A percentile compares a stretch with the other conserved stretches of the same genome.
phyloP scores from a whole-genome alignment of 2,329 filamentous ascomycete genomes.

The Scedosporium boydii region DNA sequence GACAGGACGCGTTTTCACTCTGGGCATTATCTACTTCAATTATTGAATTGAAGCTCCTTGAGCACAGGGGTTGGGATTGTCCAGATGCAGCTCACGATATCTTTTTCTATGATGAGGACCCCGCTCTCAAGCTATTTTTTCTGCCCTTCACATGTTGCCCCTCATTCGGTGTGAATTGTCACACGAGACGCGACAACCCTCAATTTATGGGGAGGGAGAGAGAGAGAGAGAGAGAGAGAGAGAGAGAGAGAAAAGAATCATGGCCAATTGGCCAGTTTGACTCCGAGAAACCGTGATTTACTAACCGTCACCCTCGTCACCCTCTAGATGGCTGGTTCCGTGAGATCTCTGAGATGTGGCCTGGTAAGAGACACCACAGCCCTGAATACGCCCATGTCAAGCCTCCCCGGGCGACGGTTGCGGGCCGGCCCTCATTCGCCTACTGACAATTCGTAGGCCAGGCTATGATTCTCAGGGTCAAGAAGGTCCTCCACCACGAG shows the following conservation, averaged over 20 bases:
- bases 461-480: constrained; percentile 96
- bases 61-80: neutral
- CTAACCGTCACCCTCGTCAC: neutral
- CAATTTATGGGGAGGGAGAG: no score
- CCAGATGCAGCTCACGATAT: neutral
- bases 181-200: neutral
- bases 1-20: neutral
- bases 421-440: neutral
- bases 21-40: neutral
- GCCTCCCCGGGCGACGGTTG: constrained; percentile 6
- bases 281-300: neutral
- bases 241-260: neutral
- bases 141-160: neutral
- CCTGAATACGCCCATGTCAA: constrained; percentile 2
- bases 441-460: constrained; percentile 48
- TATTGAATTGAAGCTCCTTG: neutral
- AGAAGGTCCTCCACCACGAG: constrained; percentile 97
- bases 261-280: neutral
- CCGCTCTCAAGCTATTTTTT: neutral
- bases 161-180: neutral
- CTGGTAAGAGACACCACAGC: constrained; percentile 32
- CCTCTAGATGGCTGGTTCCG: constrained; percentile 96
- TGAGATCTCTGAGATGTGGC: constrained; percentile 98
- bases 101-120: neutral
- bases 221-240: neutral